These are phyloP conservation scores for Microbotryomycetes sp. DNA, from an alignment of 1,284 basidiomycete genomes.

Conservation along the genomic window DNA sequence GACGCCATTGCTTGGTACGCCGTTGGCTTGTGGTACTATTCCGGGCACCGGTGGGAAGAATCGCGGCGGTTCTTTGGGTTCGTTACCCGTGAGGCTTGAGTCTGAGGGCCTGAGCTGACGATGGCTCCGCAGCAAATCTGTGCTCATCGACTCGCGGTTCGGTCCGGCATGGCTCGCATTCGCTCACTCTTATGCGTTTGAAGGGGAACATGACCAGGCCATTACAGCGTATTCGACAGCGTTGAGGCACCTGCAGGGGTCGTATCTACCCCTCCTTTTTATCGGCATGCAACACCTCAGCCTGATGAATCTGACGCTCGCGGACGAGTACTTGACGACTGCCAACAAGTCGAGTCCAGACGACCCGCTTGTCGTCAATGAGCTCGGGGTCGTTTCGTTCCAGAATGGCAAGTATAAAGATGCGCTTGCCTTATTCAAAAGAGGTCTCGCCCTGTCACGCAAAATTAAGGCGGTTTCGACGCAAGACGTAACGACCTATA, in stretches of 20 bases:
- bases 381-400: slow-evolving; percentile 86
- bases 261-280: slow-evolving; percentile 87
- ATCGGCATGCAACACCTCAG: slow-evolving; percentile 98
- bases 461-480: slow-evolving; percentile 74
- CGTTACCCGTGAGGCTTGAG: too few species aligned
- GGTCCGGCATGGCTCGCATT: slow-evolving; percentile 96
- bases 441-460: slow-evolving; percentile 63
- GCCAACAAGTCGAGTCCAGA: slow-evolving; percentile 69
- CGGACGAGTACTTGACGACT: slow-evolving; percentile 78
- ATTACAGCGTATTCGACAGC: slow-evolving; percentile 97
- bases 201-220: slow-evolving; percentile 97
- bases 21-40: slow-evolving; percentile 94
- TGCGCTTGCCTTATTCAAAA: slow-evolving; percentile 63
- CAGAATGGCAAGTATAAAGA: slow-evolving; percentile 64
- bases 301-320: slow-evolving; percentile 71
- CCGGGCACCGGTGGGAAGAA: slow-evolving; percentile 73
- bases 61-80: slow-evolving; percentile 88
- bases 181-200: slow-evolving; percentile 91
- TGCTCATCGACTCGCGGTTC: slow-evolving; percentile 92
- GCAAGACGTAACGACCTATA: slow-evolving; percentile 77
- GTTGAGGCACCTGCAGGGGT: slow-evolving; percentile 88
- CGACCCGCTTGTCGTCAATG: slow-evolving; percentile 85
- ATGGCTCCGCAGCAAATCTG: slow-evolving; percentile 68
- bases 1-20: slow-evolving; percentile 95
- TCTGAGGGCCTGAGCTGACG: background rate